Conservation (phyloP, 495 filamentous ascomycete genomes). For the Aspergillus olivimuriae region DNA sequence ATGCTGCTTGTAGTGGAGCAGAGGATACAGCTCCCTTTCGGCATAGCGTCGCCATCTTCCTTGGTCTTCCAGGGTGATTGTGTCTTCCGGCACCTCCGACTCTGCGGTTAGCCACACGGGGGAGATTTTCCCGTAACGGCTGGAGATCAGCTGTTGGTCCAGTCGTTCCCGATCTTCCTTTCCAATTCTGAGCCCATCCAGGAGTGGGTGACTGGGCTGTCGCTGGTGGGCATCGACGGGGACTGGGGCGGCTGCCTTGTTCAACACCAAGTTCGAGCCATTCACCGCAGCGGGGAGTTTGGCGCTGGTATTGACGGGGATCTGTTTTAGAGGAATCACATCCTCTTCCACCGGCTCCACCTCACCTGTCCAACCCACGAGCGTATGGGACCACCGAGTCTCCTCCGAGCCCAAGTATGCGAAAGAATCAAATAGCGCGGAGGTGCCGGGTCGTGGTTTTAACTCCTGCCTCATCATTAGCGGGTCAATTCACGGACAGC, state of each 20-base stretch:
- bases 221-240: conserved; percentile 54
- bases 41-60: conserved; percentile 79
- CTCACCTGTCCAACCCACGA: conserved; percentile 92
- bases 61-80: conserved; percentile 67
- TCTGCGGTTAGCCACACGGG: conserved; percentile 84
- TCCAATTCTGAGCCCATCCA: conserved; percentile 59
- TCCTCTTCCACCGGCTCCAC: conserved; percentile 51
- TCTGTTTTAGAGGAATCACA: conserved; percentile 27
- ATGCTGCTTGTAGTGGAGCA: conserved; percentile 91
- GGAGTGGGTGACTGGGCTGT: conserved; percentile 46
- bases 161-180: conserved; percentile 59
- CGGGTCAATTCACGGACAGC: conserved; percentile 1
- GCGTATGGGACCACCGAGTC: conserved; percentile 74
- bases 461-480: conserved; percentile 47
- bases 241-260: conserved; percentile 64
- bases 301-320: conserved; percentile 22
- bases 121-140: conserved; percentile 61
- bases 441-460: conserved; percentile 71
- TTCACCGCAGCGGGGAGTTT: conserved; percentile 17
- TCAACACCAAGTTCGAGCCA: conserved; percentile 24
- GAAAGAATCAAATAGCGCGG: conserved; percentile 84
- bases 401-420: conserved; percentile 71
- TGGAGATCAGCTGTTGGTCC: conserved; percentile 60
- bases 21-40: conserved; percentile 80
- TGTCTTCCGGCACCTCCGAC: conserved; percentile 54